Evolutionary conservation across 2,329 filamentous ascomycete genomes (phyloP), one percentile per base, ranked within the genome.

Genomic region (Fusarium pseudograminearum): DNA sequence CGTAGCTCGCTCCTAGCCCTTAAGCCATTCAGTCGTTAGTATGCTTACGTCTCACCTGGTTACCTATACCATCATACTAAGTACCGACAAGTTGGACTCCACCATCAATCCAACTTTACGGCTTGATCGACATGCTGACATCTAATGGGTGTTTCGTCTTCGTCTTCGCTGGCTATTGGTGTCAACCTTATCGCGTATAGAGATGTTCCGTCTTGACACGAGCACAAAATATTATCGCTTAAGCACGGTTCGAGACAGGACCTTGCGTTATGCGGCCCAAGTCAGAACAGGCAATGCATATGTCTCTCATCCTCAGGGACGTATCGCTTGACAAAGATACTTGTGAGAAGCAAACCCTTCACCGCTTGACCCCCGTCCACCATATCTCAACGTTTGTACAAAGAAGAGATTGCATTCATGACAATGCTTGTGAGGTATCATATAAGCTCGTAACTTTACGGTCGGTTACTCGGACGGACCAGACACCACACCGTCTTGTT

Each of bases 401-500:
- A 30, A 22, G 46, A 22, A 47, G 22, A 65, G 24, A 42, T 22
- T n/a, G 14, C 11, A 47, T 36, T 47, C 51, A 53, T 47, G 42
- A n/a, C 41, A 63, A 33, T 45, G 41, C 42, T 30, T 40, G 38
- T 26, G 22, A 66, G 46, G 42, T 16, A 47, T 36, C 28, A n/a
- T 41, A 50, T 44, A 22, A 41, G 47, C 34, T 22, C 48, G 36
- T 30, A 31, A 54, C 36, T 14, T 48, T 42, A 30, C 18, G 31
- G 34, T 36, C 45, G 33, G 30, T 28, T 50, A 22, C 30, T 30
- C 14, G 16, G 31, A n/a, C 31, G 24, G 18, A 36, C 18, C 42
- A 58, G 52, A 62, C 54, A 57, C 73, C 71, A 74, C 69, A 64
- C 66, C 64, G 70, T 71, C 55, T 64, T 40, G 42, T 26, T 54